A percentile compares a stretch with the other conserved stretches of the same genome.
Conservation (phyloP, 2,329 filamentous ascomycete genomes). For the Penicillium sp. region DNA sequence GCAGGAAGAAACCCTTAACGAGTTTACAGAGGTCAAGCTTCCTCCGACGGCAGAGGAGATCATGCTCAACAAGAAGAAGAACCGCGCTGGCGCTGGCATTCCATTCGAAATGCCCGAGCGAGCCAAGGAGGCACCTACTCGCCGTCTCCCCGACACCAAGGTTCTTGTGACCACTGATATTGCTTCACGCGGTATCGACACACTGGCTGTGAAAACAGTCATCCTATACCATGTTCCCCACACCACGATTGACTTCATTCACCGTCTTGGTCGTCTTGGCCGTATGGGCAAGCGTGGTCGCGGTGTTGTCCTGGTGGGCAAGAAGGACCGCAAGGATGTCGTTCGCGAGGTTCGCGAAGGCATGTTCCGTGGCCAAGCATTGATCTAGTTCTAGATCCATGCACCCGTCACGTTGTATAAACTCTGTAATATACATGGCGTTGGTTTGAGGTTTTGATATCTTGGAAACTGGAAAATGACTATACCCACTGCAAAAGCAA, state of each 20-base stretch:
- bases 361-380: conserved; percentile 78
- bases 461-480: conserved; percentile 9
- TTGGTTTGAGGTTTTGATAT: conserved; percentile 14
- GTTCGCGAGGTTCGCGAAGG: conserved; percentile 89
- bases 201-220: conserved; percentile 84
- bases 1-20: conserved; percentile 72
- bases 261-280: conserved; percentile 86
- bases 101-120: conserved; percentile 43
- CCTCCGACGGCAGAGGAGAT: conserved; percentile 41
- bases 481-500: conserved; percentile 16
- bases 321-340: conserved; percentile 84
- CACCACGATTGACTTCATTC: conserved; percentile 96
- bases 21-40: conserved; percentile 62
- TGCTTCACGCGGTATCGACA: conserved; percentile 91
- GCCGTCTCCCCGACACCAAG: conserved; percentile 73
- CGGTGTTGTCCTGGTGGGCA: conserved; percentile 87
- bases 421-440: conserved; percentile 23
- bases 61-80: conserved; percentile 31
- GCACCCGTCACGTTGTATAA: conserved; percentile 14
- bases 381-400: conserved; percentile 57
- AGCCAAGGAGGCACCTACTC: conserved; percentile 31
- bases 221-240: conserved; percentile 97
- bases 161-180: conserved; percentile 94
- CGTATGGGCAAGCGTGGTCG: conserved; percentile 89
- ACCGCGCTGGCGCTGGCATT: conserved; percentile 40